Evolutionary conservation across 495 filamentous ascomycete species (phyloP).

Genomic region (Aspergillus mulundensis): DNA sequence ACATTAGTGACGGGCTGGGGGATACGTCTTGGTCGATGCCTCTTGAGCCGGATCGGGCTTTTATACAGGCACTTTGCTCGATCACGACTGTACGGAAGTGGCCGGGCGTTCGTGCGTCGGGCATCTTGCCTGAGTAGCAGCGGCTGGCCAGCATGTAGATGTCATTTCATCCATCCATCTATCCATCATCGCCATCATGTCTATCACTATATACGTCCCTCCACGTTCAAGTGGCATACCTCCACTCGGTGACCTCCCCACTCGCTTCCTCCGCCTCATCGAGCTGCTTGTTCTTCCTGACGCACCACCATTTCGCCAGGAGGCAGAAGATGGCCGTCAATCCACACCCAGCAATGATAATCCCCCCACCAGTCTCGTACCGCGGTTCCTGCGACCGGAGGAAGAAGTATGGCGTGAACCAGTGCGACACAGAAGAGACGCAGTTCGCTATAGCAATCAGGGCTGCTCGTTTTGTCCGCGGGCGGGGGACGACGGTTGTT

Average conservation of each 20-base stretch:
- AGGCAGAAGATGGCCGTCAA: slow-evolving; percentile 4
- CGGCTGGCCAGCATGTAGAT: too few relatives aligned
- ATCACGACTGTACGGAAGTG: too few relatives aligned
- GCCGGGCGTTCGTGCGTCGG: too few relatives aligned
- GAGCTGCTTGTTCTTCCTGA: slow-evolving; percentile 9
- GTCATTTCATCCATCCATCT: too few relatives aligned
- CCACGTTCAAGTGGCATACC: slow-evolving; percentile 8
- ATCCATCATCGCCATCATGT: too few relatives aligned
- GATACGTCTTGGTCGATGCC: too few relatives aligned
- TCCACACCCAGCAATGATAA: slow-evolving; percentile 12
- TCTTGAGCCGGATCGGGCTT: too few relatives aligned
- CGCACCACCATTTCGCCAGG: slow-evolving; percentile 7
- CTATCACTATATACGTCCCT: background rate
- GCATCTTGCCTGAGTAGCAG: too few relatives aligned
- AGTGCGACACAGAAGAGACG: slow-evolving; percentile 13
- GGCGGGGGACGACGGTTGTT: slow-evolving; percentile 11
- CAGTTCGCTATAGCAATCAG: slow-evolving; percentile 14
- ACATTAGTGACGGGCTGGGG: too few relatives aligned
- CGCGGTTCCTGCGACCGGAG: slow-evolving; percentile 11
- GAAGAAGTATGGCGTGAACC: slow-evolving; percentile 15
- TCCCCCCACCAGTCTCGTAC: slow-evolving; percentile 11
- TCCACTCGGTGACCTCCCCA: slow-evolving; percentile 9
- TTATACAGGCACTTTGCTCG: too few relatives aligned
- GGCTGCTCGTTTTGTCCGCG: slow-evolving; percentile 11
- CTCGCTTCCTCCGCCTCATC: slow-evolving; percentile 2